These are phyloP conservation scores for Melastoma candidum DNA, from an alignment of 441 rosid genomes.

Conservation along the genomic window DNA sequence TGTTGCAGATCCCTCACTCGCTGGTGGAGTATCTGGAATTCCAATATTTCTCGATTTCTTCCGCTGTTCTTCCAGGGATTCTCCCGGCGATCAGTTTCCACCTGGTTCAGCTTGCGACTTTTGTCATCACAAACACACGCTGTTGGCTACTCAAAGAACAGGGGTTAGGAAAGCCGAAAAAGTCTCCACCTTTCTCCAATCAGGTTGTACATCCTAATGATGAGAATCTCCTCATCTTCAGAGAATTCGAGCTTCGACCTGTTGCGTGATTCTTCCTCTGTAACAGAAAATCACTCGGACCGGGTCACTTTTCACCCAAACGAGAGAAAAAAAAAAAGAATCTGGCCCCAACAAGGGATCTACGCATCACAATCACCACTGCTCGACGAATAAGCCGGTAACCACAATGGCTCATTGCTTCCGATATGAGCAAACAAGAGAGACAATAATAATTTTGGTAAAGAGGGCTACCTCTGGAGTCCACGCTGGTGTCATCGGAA, in stretches of 20 bases:
- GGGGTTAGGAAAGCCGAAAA: neutral
- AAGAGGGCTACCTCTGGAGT: constrained; percentile 23
- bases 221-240: constrained; percentile 34
- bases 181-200: constrained; percentile 33
- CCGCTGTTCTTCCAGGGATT: constrained; percentile 42
- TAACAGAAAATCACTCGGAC: neutral
- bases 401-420: too few species aligned
- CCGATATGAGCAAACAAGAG: neutral
- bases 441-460: neutral
- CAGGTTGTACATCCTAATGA: constrained; percentile 36
- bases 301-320: neutral
- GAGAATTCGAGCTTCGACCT: constrained; percentile 26
- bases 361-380: too few species aligned
- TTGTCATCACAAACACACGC: neutral
- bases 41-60: constrained; percentile 38
- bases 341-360: neutral
- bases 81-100: constrained; percentile 45
- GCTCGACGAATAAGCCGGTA: too few species aligned
- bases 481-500: constrained; percentile 19
- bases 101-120: constrained; percentile 13
- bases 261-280: constrained; percentile 24
- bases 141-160: neutral
- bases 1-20: constrained; percentile 6
- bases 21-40: constrained; percentile 30
- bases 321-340: neutral